These are phyloP conservation scores for Aspergillus viridinutans DNA, from an alignment of 2,329 filamentous ascomycete species.

Conservation along the genomic window DNA sequence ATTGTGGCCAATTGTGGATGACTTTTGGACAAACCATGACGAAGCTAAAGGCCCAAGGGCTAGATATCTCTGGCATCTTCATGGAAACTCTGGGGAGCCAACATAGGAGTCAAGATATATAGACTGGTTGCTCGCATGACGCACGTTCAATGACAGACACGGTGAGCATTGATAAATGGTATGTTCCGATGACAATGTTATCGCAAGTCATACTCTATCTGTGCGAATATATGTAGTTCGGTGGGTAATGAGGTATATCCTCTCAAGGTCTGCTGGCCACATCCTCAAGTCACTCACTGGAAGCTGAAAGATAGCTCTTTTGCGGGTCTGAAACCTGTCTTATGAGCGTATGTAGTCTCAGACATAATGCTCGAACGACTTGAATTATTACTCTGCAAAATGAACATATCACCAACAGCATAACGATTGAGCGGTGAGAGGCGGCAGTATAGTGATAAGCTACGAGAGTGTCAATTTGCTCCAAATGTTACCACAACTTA, in stretches of 20 bases:
- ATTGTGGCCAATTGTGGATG: not conserved
- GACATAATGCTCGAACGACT: not conserved
- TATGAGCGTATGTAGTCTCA: not conserved
- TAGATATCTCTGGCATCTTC: too few relatives aligned
- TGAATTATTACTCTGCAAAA: not conserved
- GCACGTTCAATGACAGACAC: too few relatives aligned
- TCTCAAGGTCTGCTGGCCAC: not conserved
- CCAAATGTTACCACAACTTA: not conserved
- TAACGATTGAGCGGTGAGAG: constrained; percentile 6
- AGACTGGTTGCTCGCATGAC: not conserved
- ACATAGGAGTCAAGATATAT: not conserved
- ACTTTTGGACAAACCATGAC: not conserved
- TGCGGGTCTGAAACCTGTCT: not conserved
- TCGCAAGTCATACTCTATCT: not conserved
- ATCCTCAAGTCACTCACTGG: not conserved
- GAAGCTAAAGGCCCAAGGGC: too few relatives aligned
- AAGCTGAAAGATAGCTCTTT: not conserved
- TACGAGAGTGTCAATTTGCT: not conserved
- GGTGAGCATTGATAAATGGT: not conserved
- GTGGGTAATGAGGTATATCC: not conserved
- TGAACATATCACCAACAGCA: not conserved
- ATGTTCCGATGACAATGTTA: not conserved
- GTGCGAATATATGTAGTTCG: not conserved
- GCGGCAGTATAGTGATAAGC: constrained; percentile 8
- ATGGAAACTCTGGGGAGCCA: not conserved